Conservation (phyloP, 345 rosid genomes). For the Arabis hirsuta region DNA sequence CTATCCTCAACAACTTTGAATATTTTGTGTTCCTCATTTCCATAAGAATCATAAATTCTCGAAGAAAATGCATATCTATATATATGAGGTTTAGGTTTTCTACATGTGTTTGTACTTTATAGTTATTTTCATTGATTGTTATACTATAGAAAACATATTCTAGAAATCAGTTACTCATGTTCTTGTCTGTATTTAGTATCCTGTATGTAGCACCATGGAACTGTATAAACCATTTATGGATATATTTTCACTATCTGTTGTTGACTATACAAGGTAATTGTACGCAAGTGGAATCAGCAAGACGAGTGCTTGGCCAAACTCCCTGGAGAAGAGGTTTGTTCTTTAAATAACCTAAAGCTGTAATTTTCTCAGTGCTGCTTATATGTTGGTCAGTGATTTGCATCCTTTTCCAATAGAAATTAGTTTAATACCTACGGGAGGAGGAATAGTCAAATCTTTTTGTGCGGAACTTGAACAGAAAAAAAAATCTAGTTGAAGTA, state of each 20-base stretch:
- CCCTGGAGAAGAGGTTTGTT: constrained; percentile 81
- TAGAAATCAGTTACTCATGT: background rate
- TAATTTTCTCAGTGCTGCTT: background rate
- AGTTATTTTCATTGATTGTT: background rate
- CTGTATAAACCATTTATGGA: background rate
- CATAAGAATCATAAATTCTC: background rate
- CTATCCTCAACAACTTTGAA: background rate
- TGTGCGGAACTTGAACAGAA: background rate
- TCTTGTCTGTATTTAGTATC: background rate
- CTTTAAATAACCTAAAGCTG: background rate
- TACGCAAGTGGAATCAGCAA: constrained; percentile 75
- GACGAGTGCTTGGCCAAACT: constrained; percentile 69
- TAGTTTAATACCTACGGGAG: background rate
- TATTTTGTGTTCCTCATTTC: background rate
- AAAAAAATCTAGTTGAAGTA: background rate
- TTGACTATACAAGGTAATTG: constrained; percentile 62
- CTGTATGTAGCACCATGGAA: constrained; percentile 6
- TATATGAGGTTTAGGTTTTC: background rate
- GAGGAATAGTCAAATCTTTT: background rate
- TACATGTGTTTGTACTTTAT: background rate
- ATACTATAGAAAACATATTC: background rate
- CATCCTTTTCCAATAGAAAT: background rate
- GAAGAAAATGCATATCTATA: background rate
- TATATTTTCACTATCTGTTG: constrained; percentile 1
- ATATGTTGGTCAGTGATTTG: background rate